Evolutionary conservation across 345 rosid genomes (phyloP).

Genomic region (Lagerstroemia speciosa): DNA sequence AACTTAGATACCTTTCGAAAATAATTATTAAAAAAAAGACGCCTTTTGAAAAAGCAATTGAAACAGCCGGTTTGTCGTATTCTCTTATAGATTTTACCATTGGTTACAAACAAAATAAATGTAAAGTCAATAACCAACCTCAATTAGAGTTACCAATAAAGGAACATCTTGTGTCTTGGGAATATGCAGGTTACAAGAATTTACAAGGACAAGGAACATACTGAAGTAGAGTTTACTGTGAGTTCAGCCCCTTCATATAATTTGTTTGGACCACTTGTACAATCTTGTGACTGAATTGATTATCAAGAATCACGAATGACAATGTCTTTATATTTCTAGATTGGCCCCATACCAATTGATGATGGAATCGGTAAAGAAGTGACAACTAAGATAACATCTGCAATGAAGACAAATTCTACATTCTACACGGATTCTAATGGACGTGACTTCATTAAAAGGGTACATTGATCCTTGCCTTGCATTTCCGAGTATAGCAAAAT

Average conservation of each 20-base stretch:
- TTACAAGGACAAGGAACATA: conserved; percentile 81
- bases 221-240: conserved; percentile 86
- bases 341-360: conserved; percentile 86
- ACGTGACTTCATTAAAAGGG: conserved; percentile 88
- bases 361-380: conserved; percentile 91
- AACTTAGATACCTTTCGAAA: background rate
- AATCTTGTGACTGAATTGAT: background rate
- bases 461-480: conserved; percentile 17
- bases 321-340: conserved; percentile 26
- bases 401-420: conserved; percentile 66
- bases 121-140: too few species aligned
- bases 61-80: background rate
- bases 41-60: background rate
- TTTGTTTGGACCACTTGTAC: background rate
- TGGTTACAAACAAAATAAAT: background rate
- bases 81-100: background rate
- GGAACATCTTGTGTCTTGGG: background rate
- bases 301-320: background rate
- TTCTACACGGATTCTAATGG: conserved; percentile 95
- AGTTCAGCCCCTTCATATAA: conserved; percentile 18
- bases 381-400: conserved; percentile 55
- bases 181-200: conserved; percentile 38
- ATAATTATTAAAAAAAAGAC: too few species aligned
- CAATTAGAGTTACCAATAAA: background rate
- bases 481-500: background rate